Conservation (phyloP, 805 yeast species). For the Wickerhamiella lipophila region DNA sequence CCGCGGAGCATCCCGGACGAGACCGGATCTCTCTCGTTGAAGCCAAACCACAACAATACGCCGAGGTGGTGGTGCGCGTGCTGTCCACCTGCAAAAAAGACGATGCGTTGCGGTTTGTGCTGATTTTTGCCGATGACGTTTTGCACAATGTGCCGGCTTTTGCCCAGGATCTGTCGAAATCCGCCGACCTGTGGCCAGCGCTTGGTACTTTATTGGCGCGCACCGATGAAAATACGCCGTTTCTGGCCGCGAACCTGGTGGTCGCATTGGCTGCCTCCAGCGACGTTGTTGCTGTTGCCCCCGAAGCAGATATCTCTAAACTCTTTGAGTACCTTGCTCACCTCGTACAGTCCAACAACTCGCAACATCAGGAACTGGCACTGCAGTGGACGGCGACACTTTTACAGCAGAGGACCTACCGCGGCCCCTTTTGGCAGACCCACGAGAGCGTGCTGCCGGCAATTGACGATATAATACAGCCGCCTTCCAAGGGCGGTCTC, state of each 20-base stretch:
- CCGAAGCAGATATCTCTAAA: slow-evolving; percentile 29
- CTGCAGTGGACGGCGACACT: slow-evolving; percentile 56
- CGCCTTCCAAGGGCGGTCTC: slow-evolving; percentile 31
- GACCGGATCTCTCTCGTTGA: slow-evolving; percentile 25
- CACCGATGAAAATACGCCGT: slow-evolving; percentile 42
- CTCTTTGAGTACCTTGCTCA: slow-evolving; percentile 25
- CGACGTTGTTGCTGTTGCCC: too few species aligned
- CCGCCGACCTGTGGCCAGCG: slow-evolving; percentile 36
- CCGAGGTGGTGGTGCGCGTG: slow-evolving; percentile 42
- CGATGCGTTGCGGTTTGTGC: slow-evolving; percentile 52
- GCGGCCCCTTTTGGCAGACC: slow-evolving; percentile 39
- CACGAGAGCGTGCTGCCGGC: slow-evolving; percentile 37
- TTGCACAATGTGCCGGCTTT: slow-evolving; percentile 21
- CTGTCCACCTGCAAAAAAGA: slow-evolving; percentile 43
- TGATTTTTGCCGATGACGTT: slow-evolving; percentile 45
- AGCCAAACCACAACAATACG: slow-evolving; percentile 38
- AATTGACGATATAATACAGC: slow-evolving; percentile 36
- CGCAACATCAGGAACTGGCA: slow-evolving; percentile 46
- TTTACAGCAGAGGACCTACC: slow-evolving; percentile 40
- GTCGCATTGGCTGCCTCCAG: slow-evolving; percentile 33
- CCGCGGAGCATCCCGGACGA: slow-evolving; percentile 36
- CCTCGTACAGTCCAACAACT: slow-evolving; percentile 30
- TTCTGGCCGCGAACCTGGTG: slow-evolving; percentile 44
- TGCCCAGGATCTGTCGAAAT: slow-evolving; percentile 31
- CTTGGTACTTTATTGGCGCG: slow-evolving; percentile 34